These are phyloP conservation scores for Podila clonocystis DNA, from an alignment of 192 early-diverging fungal species.

Conservation along the genomic window DNA sequence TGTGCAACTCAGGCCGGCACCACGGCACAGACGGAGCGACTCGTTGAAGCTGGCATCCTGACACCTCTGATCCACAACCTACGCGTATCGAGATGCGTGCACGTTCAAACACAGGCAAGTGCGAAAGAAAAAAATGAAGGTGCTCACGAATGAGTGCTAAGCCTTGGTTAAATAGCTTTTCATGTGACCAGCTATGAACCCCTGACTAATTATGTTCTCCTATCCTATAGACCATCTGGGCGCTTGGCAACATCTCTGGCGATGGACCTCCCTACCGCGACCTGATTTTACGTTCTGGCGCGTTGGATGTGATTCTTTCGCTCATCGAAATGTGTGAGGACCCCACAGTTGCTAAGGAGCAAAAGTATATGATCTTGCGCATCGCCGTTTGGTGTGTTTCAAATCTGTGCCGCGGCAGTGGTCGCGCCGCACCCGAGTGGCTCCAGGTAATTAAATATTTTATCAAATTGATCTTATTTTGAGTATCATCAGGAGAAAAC, in stretches of 20 bases:
- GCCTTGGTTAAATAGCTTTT: not conserved
- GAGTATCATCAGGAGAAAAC: too few relatives aligned
- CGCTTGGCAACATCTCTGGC: slow-evolving; percentile 49
- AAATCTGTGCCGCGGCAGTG: slow-evolving; percentile 43
- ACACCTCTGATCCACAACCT: slow-evolving; percentile 41
- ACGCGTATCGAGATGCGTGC: slow-evolving; percentile 42
- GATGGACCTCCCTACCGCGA: slow-evolving; percentile 48
- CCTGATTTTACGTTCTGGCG: slow-evolving; percentile 42
- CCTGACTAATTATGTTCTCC: not conserved
- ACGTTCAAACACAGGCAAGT: slow-evolving; percentile 48
- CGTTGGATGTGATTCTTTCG: slow-evolving; percentile 40
- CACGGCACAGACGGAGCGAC: slow-evolving; percentile 33
- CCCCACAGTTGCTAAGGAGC: slow-evolving; percentile 40
- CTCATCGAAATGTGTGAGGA: slow-evolving; percentile 50
- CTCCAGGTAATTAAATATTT: slow-evolving; percentile 22
- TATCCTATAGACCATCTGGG: slow-evolving; percentile 45
- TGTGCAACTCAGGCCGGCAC: slow-evolving; percentile 31
- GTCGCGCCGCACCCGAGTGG: slow-evolving; percentile 45
- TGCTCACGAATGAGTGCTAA: too few relatives aligned
- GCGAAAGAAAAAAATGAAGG: too few relatives aligned
- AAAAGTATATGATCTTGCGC: slow-evolving; percentile 49
- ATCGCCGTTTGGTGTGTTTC: slow-evolving; percentile 53
- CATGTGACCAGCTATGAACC: not conserved
- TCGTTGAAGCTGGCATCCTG: slow-evolving; percentile 41
- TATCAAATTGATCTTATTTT: too few relatives aligned